Evolutionary conservation across 345 rosid genomes (phyloP), one percentile per base, ranked within the genome.

Genomic region (Fremontodendron californicum): DNA sequence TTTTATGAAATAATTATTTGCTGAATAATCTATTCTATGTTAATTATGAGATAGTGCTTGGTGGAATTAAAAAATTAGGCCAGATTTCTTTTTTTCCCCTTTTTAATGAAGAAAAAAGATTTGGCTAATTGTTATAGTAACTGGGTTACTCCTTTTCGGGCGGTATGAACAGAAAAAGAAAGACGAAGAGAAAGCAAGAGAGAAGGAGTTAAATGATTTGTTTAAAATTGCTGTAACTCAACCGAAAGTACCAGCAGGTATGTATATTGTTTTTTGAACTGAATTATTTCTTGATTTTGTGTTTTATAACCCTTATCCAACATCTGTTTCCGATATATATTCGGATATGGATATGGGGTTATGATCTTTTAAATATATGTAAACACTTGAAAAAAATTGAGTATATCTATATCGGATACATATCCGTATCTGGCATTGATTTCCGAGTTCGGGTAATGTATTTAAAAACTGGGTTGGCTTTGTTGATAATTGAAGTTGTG

Each of bases 161-260:
- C 42, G 43, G 5, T 37, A 33, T 78, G 73, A 78, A 74, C 96
- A 94, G 98, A 92, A 95, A 85, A 95, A 93, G 97, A 92, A 95
- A 82, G 99, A 95, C 78, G 98, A 95, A 82, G 99, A 95, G 79
- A 92, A 92, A 84, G 97, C 96, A 7, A 92, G 90, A 78, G 99
- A 95, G 87, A 90, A 86, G 86, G 97, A 95, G 89, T 82, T 95
- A 79, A 95, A 87, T 83, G 99, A 93, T 73, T 83, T 95, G 85
- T 95, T 95, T 78, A 95, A 95, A 88, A 85, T 90, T 64, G 98
- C 98, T 9, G 89, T 95, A 65, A 93, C 91, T 78, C 99, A 95
- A 90, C 99, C 99, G 0, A 95, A 95, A 87, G 98, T 95, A 71
- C 98, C 97, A 1, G 60, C 74, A 21, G 99, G 98, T 93, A 85